Base-by-base conservation (phyloP, 129 eudicot genomes). In the Flaveria brownii region DNA sequence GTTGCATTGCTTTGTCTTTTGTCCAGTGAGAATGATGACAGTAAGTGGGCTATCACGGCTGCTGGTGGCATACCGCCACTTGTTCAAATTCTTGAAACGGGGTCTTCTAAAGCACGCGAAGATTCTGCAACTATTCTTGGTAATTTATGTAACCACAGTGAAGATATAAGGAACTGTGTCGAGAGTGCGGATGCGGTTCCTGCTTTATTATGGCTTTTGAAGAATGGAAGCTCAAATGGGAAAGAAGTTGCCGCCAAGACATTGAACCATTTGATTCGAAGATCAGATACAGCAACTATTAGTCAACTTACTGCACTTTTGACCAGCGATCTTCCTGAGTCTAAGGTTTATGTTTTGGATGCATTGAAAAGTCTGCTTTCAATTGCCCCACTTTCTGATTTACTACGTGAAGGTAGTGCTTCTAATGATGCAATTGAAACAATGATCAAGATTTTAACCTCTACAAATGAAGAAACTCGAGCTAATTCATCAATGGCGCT, bases 181-280 rank as follows among this genome's bases (percentile, higher is more conserved):
- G 99, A 95, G 85, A 91, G 99, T 82, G 99, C 99, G 75, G 99
- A 95, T 72, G 99, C 99, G 25, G 99, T 95, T 71, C 99, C 99
- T 70, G 97, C 99, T 81, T 84, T 95, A 59, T 84, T 95, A 46
- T 95, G 99, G 99, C 89, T 95, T 42, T 76, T 95, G 75, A 95
- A 95, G 86, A 95, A 95, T 56, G 99, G 99, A 36, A 95, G 99
- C 87, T 71, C 94, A 39, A 88, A 91, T 41, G 99, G 99, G 43
- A 95, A 95, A 81, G 99, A 86, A 78, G 85, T 95, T 77, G 97
- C 99, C 51, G 95, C 99, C 46, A 91, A 86, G 90, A 91, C 99
- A 60, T 73, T 95, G 74, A 89, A 91, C 70, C 97, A 95, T 88
- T 83, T 95, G 71, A 95, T 95, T 83, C 99, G 87, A 75, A 91